phyloP scores from a whole-genome alignment of 2,329 filamentous ascomycete species.

The Calonectria hongkongensis region DNA sequence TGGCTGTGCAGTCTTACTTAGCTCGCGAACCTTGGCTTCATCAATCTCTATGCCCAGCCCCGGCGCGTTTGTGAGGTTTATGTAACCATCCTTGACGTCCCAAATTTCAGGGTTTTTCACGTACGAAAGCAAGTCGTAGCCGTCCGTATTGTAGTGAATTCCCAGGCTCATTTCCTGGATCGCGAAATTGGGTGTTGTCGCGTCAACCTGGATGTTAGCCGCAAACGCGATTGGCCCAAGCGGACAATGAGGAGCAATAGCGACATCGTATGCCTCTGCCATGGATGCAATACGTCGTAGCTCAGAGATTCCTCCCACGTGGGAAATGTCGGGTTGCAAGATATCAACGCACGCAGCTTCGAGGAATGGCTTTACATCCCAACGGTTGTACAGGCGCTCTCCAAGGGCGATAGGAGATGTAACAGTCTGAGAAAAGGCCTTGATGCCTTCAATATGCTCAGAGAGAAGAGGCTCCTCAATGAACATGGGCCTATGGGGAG shows the following conservation, averaged over 20 bases:
- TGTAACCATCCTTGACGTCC: constrained; percentile 79
- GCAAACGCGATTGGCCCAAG: constrained; percentile 84
- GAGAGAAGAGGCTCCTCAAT: constrained; percentile 84
- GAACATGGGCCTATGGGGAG: constrained; percentile 82
- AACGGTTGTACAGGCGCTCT: constrained; percentile 82
- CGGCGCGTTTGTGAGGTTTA: constrained; percentile 74
- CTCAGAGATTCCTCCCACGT: constrained; percentile 84
- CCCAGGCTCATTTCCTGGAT: constrained; percentile 88
- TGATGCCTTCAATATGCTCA: constrained; percentile 80
- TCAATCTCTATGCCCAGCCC: constrained; percentile 83
- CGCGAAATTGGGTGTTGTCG: constrained; percentile 77
- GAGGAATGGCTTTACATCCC: constrained; percentile 84
- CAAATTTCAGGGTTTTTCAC: constrained; percentile 79
- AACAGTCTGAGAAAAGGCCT: constrained; percentile 49
- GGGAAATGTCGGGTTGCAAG: constrained; percentile 83
- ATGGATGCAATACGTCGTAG: constrained; percentile 81
- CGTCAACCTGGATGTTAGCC: constrained; percentile 80
- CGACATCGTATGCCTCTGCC: constrained; percentile 84
- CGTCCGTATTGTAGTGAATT: constrained; percentile 85
- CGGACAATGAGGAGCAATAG: constrained; percentile 84
- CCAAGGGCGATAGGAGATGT: constrained; percentile 82
- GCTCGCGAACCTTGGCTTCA: constrained; percentile 78
- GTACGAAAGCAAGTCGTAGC: constrained; percentile 80
- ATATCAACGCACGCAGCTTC: constrained; percentile 82
- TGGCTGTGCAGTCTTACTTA: constrained; percentile 74